phyloP scores from a whole-genome alignment of 2,329 filamentous ascomycete species.

The Pestalotiopsis sp. region DNA sequence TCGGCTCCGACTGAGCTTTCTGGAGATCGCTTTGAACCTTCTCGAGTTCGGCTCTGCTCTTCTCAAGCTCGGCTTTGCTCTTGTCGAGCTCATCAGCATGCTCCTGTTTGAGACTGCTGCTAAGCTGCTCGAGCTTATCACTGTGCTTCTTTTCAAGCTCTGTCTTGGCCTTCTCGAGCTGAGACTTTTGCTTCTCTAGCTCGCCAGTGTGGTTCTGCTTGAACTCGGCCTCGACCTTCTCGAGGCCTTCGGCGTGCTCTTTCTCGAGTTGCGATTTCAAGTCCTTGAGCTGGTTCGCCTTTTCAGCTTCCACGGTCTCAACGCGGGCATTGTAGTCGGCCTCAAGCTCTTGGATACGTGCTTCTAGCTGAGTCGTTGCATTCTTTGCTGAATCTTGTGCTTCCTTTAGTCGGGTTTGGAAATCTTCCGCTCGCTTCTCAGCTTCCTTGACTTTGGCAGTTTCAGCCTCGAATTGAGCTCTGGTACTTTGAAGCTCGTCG shows the following conservation, averaged over 20 bases:
- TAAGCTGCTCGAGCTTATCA: constrained; percentile 23
- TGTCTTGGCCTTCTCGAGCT: constrained; percentile 29
- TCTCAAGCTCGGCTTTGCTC: neutral
- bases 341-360: neutral
- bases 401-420: neutral
- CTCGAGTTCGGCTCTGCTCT: neutral
- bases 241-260: neutral
- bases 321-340: neutral
- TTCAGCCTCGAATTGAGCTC: constrained; percentile 43
- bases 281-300: neutral
- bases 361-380: neutral
- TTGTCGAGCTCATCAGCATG: neutral
- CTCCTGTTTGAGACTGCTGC: neutral
- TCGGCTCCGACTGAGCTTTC: neutral
- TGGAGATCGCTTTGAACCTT: neutral
- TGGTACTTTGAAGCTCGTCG: constrained; percentile 61
- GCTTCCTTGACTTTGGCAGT: constrained; percentile 9
- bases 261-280: neutral
- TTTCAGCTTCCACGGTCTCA: neutral
- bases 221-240: neutral
- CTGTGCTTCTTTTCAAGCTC: constrained; percentile 2
- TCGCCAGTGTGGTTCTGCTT: constrained; percentile 41
- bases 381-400: neutral
- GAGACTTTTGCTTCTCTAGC: neutral
- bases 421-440: constrained; percentile 23